phyloP scores from a whole-genome alignment of 257 asterid genomes.

The Buddleja alternifolia region DNA sequence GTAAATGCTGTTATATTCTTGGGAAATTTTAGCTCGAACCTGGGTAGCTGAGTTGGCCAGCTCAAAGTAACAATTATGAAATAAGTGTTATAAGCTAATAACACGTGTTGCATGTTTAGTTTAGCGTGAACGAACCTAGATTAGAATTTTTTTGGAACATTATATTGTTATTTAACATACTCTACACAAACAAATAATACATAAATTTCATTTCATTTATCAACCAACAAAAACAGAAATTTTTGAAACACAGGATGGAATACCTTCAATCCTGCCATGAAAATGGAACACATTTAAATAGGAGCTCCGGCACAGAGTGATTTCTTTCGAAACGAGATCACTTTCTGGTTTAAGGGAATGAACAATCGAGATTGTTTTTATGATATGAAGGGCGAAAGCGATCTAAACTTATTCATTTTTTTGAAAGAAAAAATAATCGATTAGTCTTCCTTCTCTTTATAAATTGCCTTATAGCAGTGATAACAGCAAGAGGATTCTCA shows the following conservation, averaged over 20 bases:
- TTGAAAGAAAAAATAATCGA: not conserved
- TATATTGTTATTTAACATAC: too few species aligned
- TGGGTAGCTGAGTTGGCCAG: too few species aligned
- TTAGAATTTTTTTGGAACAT: too few species aligned
- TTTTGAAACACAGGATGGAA: not conserved
- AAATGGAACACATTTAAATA: not conserved
- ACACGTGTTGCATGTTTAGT: too few species aligned
- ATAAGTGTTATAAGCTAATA: too few species aligned
- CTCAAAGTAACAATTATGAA: too few species aligned
- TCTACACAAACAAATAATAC: too few species aligned
- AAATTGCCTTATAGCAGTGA: slow-evolving; percentile 64
- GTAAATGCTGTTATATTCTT: too few species aligned
- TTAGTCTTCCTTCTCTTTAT: slow-evolving; percentile 37
- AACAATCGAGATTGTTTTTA: slow-evolving; percentile 18
- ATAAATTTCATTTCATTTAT: too few species aligned
- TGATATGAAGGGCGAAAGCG: not conserved
- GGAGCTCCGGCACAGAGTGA: not conserved
- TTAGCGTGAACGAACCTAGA: too few species aligned
- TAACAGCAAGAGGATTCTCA: slow-evolving; percentile 86
- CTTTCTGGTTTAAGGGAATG: not conserved
- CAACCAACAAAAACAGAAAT: not conserved
- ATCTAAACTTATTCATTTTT: slow-evolving; percentile 1
- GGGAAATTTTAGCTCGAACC: too few species aligned
- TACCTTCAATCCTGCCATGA: not conserved
- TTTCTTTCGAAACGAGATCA: not conserved